Base-by-base conservation (phyloP, 2,329 filamentous ascomycete species). In the Pseudogymnoascus sp. region DNA sequence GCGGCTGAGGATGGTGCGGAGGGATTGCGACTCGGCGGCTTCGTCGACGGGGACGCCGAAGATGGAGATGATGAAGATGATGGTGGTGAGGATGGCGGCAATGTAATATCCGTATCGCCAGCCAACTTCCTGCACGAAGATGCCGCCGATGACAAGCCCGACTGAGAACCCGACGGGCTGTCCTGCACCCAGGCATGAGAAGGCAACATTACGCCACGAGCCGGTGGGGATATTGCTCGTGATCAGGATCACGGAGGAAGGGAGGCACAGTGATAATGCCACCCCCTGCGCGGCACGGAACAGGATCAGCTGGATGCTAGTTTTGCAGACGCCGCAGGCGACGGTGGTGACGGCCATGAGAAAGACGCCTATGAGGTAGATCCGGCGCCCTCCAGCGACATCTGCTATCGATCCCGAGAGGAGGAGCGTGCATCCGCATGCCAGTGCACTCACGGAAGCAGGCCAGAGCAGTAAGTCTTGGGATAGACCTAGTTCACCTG, bases 51-150 rank as follows among this genome's bases (percentile, higher is more conserved):
- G 68, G 60, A 70, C 65, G 3, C 60, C 63, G 21, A 65, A 67
- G 9, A 68, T 65, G n/a, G 66, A 67, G 10, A 67, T 50, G 28
- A 67, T 31, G 21, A 68, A 68, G 6, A 68, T 64, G 17, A 63
- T 10, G 21, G 68, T 67, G 19, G 63, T 68, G 28, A 80, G 67
- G 11, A 77, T 78, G 0, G 79, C 78, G 21, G 75, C 73, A 3
- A 81, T 73, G 66, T 82, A 79, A 67, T 79, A 85, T 0, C 79
- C 81, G 65, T 74, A 78, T 50, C 81, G 71, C 82, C 82, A 85
- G 2, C 80, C 79, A 53, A 81, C 76, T 0, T 73, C 76, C 33
- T 80, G 75, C 1, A 77, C 73, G 35, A 84, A 76, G 0, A 83
- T 65, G 63, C 81, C 81, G 28, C 80, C 79, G 2, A 85, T 71